Conservation (phyloP, 1,284 basidiomycete genomes). For the Cryptococcus sp. region DNA sequence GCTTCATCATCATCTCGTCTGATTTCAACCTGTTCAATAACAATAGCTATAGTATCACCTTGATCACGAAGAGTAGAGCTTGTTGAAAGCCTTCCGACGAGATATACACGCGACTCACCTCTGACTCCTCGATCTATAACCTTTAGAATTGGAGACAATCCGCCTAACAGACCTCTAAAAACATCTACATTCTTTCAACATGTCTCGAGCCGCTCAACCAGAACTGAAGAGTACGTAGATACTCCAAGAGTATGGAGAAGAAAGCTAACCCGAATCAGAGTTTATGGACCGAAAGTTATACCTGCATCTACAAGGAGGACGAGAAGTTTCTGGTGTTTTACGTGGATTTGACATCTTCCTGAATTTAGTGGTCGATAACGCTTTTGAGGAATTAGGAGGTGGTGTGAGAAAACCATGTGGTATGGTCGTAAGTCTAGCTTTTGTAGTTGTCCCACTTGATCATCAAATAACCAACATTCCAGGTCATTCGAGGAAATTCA, state of each 20-base stretch:
- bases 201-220: conserved; percentile 88
- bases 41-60: too few relatives aligned
- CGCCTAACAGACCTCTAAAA: not conserved
- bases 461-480: conserved; percentile 4
- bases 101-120: too few relatives aligned
- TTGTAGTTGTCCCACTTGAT: not conserved
- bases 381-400: conserved; percentile 81
- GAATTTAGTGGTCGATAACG: conserved; percentile 96
- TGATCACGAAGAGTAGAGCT: too few relatives aligned
- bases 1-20: too few relatives aligned
- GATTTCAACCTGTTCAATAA: too few relatives aligned
- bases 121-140: not conserved
- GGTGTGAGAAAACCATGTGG: conserved; percentile 87
- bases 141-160: not conserved
- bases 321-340: conserved; percentile 91
- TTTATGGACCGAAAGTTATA: conserved; percentile 99
- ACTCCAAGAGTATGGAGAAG: not conserved
- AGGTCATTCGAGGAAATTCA: conserved; percentile 93
- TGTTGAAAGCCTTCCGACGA: too few relatives aligned
- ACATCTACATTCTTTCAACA: conserved; percentile 38
- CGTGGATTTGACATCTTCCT: conserved; percentile 98
- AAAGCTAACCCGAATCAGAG: conserved; percentile 48
- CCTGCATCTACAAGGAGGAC: conserved; percentile 90
- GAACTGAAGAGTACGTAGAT: conserved; percentile 76
- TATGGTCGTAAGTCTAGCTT: conserved; percentile 67